phyloP scores from a whole-genome alignment of 2,329 filamentous ascomycete genomes.

The Monosporascus cannonballus region DNA sequence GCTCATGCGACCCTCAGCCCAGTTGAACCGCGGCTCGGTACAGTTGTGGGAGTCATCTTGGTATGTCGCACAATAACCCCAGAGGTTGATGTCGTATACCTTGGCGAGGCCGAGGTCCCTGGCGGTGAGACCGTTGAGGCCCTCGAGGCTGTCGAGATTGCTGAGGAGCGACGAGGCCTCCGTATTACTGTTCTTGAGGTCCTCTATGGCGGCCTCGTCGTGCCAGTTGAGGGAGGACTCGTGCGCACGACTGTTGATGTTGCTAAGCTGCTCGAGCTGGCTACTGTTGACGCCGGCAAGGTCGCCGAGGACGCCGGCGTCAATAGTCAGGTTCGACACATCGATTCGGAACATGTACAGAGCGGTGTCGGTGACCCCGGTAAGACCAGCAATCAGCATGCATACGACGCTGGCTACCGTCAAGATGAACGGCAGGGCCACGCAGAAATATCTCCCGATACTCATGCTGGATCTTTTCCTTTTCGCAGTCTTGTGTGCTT shows the following conservation, averaged over 20 bases:
- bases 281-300: conserved; percentile 7
- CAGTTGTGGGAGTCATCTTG: conserved; percentile 56
- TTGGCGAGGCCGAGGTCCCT: conserved; percentile 59
- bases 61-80: conserved; percentile 74
- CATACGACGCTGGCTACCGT: conserved; percentile 73
- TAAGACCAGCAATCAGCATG: conserved; percentile 50
- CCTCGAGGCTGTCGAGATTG: conserved; percentile 8
- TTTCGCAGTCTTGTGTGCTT: conserved; percentile 3
- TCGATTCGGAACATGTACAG: conserved; percentile 58
- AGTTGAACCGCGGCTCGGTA: conserved; percentile 66
- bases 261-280: conserved; percentile 3
- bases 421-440: conserved; percentile 78
- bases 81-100: conserved; percentile 76
- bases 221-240: neutral
- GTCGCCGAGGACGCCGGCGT: conserved; percentile 29
- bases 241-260: neutral
- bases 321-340: conserved; percentile 52
- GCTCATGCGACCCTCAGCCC: conserved; percentile 67
- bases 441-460: conserved; percentile 76
- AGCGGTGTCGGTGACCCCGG: conserved; percentile 49
- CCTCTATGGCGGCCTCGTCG: neutral
- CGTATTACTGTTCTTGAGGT: neutral
- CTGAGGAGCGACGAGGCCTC: conserved; percentile 2
- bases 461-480: conserved; percentile 39
- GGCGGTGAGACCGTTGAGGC: conserved; percentile 33